These are phyloP conservation scores for Didymella pomorum DNA, from an alignment of 2,329 filamentous ascomycete species.

Conservation along the genomic window DNA sequence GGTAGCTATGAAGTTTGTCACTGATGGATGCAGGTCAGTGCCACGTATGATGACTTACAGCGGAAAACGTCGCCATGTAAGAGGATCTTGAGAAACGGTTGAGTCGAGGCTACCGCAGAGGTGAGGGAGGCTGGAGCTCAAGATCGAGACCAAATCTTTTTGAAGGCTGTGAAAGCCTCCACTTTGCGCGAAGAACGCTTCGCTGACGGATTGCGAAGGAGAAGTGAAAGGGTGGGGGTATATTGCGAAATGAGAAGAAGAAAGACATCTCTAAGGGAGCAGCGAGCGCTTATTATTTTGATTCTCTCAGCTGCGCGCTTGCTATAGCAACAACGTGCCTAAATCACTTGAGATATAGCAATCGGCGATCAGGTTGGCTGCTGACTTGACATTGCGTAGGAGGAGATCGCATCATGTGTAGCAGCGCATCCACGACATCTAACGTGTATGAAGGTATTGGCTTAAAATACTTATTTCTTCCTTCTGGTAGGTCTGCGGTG, in stretches of 20 bases:
- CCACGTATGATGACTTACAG: background rate
- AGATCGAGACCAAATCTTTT: background rate
- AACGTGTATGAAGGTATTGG: background rate
- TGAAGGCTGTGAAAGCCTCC: background rate
- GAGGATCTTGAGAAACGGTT: background rate
- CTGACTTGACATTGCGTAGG: background rate
- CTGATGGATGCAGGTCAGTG: too few relatives aligned
- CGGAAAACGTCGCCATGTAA: background rate
- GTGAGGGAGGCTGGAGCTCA: background rate
- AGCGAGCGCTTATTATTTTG: too few relatives aligned
- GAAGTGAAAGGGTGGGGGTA: background rate
- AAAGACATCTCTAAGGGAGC: too few relatives aligned
- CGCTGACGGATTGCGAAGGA: background rate
- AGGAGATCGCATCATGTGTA: background rate
- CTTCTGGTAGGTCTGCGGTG: background rate
- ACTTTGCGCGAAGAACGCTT: background rate
- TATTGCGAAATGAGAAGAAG: background rate
- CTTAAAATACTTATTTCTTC: background rate
- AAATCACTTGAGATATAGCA: background rate
- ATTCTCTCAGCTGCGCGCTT: background rate
- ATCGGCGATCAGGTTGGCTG: background rate
- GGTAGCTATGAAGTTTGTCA: slow-evolving; percentile 3
- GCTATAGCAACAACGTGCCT: background rate
- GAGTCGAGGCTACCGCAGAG: background rate
- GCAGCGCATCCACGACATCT: background rate